Base-by-base conservation (phyloP, 2,329 filamentous ascomycete genomes). In the Penicillium frequentans region DNA sequence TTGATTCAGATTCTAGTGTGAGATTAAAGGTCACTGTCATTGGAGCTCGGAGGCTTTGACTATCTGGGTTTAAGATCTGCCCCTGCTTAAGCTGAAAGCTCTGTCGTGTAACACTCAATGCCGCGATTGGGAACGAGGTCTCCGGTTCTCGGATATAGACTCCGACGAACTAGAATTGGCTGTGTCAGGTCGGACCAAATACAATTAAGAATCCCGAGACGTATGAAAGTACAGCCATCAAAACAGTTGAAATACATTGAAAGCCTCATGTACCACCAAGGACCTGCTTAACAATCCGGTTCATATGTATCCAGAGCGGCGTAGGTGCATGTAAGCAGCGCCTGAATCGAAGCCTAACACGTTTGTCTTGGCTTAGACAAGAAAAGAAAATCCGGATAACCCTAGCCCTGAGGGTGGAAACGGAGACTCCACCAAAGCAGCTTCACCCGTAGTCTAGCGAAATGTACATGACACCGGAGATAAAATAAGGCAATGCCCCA, bases 331-430 rank as follows among this genome's bases (percentile, higher is more conserved):
- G 49, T 56, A 52, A 33, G 42, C 51, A 33, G 24, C 51, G 48
- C 54, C 54, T 35, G 31, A 39, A 11, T 19, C n/a, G 16, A 56
- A 55, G 49, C n/a, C 49, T 48, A 24, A 39, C 54, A 37, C n/a
- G 23, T 21, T 42, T 50, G 48, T 14, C 21, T 26, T 16, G 33
- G 14, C 23, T 21, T 14, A 13, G 13, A 37, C 23, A 49, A 49
- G 39, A 2, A 29, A 21, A 37, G 24, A 21, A 44, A 49, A 37
- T 5, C 45, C 29, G 19, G 26, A 46, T 46, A 23, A 26, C 26
- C 27, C 19, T 45, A 19, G 31, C 23, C 21, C 21, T 42, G 21
- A n/a, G 13, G n/a, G 42, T 27, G 21, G 44, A 23, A 54, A 31
- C 26, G 37, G 9, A 42, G 43, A 24, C 5, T 26, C 16, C 31